Evolutionary conservation across 768 basidiomycete genomes (phyloP).

Genomic region (Pleurotus tuber-regium): DNA sequence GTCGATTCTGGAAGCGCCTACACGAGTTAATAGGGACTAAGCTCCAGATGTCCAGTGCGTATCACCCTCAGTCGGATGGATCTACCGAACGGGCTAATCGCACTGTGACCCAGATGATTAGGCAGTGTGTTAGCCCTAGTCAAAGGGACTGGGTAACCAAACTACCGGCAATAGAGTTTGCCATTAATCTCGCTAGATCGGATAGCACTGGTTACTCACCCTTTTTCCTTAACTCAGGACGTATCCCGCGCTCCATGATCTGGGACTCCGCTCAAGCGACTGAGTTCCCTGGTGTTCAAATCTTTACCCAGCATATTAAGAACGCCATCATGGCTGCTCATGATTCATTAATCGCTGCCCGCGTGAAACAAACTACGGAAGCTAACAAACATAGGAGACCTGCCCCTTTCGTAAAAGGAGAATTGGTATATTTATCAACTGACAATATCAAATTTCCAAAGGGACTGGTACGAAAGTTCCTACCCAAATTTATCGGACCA

Average conservation of each 20-base stretch:
- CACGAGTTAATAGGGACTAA: slow-evolving; percentile 17
- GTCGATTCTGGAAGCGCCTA: slow-evolving; percentile 14
- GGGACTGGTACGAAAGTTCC: slow-evolving; percentile 29
- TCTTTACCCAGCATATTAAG: slow-evolving; percentile 19
- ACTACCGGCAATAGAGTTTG: slow-evolving; percentile 32
- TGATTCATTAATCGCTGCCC: slow-evolving; percentile 21
- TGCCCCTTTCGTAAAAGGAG: slow-evolving; percentile 5
- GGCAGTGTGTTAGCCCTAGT: slow-evolving; percentile 18
- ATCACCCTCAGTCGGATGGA: slow-evolving; percentile 20
- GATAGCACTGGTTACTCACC: slow-evolving; percentile 34
- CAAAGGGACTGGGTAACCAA: slow-evolving; percentile 28
- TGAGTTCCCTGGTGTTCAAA: slow-evolving; percentile 20
- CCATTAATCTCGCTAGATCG: slow-evolving; percentile 31
- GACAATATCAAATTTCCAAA: slow-evolving; percentile 21
- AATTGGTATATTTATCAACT: slow-evolving; percentile 21
- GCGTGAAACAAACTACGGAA: slow-evolving; percentile 10
- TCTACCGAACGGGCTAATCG: slow-evolving; percentile 29
- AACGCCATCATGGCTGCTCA: slow-evolving; percentile 25
- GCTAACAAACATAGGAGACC: slow-evolving; percentile 9
- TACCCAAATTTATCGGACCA: slow-evolving; percentile 25
- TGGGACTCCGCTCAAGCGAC: slow-evolving; percentile 9
- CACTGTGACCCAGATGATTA: slow-evolving; percentile 27
- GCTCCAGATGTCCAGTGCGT: slow-evolving; percentile 27
- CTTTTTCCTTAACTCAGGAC: slow-evolving; percentile 26
- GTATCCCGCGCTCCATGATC: slow-evolving; percentile 20